Base-by-base conservation (phyloP, 768 basidiomycete genomes). In the Scleroderma citrinum region DNA sequence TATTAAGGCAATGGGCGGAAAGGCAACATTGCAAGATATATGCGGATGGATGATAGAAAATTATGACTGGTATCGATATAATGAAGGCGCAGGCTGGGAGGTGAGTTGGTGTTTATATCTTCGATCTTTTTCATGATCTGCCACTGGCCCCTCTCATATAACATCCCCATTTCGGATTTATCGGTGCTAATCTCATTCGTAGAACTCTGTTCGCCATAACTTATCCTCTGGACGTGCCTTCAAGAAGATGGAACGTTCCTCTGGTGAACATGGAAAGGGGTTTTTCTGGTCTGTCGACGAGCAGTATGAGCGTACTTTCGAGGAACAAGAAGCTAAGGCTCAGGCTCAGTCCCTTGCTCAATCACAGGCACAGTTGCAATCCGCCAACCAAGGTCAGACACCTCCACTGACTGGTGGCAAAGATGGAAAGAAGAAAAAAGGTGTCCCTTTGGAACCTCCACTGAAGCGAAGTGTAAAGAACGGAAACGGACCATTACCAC, bases 191-290 rank as follows among this genome's bases (percentile, higher is more conserved):
- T 47, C 23, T 21, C 23, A 14, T 53, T 32, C 21, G n/a, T 61
- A 92, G 90, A 92, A 88, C 58, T 95, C 95, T 26, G 86, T 97
- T 40, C 86, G 93, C 19, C 93, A 97, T 61, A 94, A 93, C 63
- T 69, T 99, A n/a, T 94, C 93, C 1, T 90, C 92, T 11, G 85
- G 87, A 62, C 82, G 85, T 42, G 92, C 90, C 0, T 99, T 99
- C 70, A 75, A 88, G 64, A 97, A 97, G 68, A 76, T 90, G 65
- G 89, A 93, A 51, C 77, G 90, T 26, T 85, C 83, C 53, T 80
- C 83, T 6, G 87, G 91, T 50, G 90, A 87, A 71, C 78, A 86
- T 52, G 87, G 90, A 8, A 96, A 95, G 65, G 94, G 93, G 2
- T 92, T 85, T 56, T 91, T 92, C 55, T 97, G 94, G 94, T 85